A percentile compares a stretch with the other conserved stretches of the same genome.
phyloP scores from a whole-genome alignment of 129 eudicot species.

The Lactuca sativa region DNA sequence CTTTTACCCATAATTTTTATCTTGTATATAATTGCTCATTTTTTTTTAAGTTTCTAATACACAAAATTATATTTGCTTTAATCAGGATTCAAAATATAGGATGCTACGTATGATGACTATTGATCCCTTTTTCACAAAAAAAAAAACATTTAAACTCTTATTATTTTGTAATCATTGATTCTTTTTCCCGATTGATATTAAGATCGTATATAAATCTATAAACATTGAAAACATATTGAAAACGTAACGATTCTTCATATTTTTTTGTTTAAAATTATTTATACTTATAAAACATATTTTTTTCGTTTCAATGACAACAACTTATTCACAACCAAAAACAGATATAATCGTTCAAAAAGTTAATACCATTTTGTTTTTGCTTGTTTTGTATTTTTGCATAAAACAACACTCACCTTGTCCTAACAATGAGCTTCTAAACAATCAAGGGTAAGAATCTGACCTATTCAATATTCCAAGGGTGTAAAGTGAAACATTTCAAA shows the following conservation, averaged over 20 bases:
- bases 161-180: not conserved
- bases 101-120: too few species aligned
- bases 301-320: not conserved
- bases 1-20: too few species aligned
- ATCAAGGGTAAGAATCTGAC: not conserved
- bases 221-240: not conserved
- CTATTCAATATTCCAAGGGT: constrained; percentile 7
- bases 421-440: too few species aligned
- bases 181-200: too few species aligned
- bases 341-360: not conserved
- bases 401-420: not conserved
- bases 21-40: too few species aligned
- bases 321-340: not conserved
- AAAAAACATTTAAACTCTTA: too few species aligned
- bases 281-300: not conserved
- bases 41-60: too few species aligned
- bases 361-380: not conserved
- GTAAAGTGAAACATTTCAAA: not conserved
- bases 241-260: too few species aligned
- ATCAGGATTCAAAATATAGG: too few species aligned
- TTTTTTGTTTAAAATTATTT: not conserved
- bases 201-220: not conserved
- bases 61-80: too few species aligned
- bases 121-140: too few species aligned
- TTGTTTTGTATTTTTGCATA: not conserved